phyloP scores from a whole-genome alignment of 2,329 filamentous ascomycete species.

The Paracoccidioides brasiliensis region DNA sequence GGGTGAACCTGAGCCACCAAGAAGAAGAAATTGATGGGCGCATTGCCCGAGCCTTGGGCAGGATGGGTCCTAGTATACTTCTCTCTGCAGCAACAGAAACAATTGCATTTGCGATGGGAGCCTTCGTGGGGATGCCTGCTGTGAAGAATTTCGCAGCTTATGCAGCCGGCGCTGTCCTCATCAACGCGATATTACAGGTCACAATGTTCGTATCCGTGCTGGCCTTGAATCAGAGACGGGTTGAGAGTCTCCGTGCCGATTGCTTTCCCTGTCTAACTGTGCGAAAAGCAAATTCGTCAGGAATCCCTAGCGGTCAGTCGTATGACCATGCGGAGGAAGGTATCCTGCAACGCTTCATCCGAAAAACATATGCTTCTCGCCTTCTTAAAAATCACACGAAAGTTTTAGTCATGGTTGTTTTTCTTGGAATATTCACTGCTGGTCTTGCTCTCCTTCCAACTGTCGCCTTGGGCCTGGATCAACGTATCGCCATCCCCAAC shows the following conservation, averaged over 20 bases:
- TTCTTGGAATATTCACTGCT: constrained; percentile 76
- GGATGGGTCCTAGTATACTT: constrained; percentile 93
- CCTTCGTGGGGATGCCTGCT: constrained; percentile 93
- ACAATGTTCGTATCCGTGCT: constrained; percentile 94
- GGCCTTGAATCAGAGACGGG: constrained; percentile 77
- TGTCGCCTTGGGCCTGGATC: constrained; percentile 78
- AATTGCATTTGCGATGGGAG: constrained; percentile 79
- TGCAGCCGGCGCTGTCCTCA: constrained; percentile 86
- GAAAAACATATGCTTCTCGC: constrained; percentile 72
- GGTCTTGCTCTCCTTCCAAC: constrained; percentile 73
- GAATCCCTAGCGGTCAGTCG: constrained; percentile 50
- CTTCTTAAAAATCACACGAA: constrained; percentile 73
- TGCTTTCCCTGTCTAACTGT: constrained; percentile 84
- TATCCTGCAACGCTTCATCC: constrained; percentile 71
- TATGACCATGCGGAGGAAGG: constrained; percentile 76
- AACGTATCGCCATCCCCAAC: constrained; percentile 84
- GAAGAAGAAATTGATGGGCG: constrained; percentile 78
- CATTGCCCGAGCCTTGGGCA: constrained; percentile 74
- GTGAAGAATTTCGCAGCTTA: constrained; percentile 96
- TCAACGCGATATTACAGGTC: constrained; percentile 92
- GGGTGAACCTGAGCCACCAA: constrained; percentile 82
- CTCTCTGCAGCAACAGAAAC: constrained; percentile 93
- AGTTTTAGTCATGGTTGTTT: constrained; percentile 60
- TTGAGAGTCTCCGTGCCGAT: constrained; percentile 78
- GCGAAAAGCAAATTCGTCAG: constrained; percentile 55